Percentiles rank a stretch among this genome's conserved stretches.
These are phyloP conservation scores for Coemansia sp. DNA, from an alignment of 371 early-diverging fungal genomes.

Conservation along the genomic window DNA sequence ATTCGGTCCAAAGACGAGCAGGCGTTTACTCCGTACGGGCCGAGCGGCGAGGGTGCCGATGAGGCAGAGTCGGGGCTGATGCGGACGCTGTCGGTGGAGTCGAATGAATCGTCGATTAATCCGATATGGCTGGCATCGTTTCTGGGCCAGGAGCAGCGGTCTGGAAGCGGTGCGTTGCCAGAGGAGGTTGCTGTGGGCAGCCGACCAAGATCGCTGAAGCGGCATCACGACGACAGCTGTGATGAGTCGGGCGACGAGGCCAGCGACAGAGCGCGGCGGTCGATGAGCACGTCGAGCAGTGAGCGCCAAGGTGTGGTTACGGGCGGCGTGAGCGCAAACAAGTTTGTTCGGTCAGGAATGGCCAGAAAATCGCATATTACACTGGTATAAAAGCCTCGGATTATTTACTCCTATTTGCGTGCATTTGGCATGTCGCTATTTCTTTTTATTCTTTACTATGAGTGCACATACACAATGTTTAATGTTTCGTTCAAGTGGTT, in stretches of 20 bases:
- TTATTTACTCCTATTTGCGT: too few relatives aligned
- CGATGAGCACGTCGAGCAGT: conserved; percentile 16
- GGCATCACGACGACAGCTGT: conserved; percentile 32
- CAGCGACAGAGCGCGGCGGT: conserved; percentile 11
- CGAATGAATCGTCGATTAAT: conserved; percentile 20
- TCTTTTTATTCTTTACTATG: too few relatives aligned
- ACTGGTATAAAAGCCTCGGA: conserved; percentile 5
- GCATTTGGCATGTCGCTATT: too few relatives aligned
- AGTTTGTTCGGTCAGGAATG: conserved; percentile 34
- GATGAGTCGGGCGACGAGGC: conserved; percentile 11
- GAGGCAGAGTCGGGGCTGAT: background rate
- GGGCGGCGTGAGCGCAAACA: conserved; percentile 12
- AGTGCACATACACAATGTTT: too few relatives aligned
- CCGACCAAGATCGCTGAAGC: conserved; percentile 35
- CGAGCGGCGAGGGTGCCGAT: background rate
- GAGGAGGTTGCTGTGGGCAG: background rate
- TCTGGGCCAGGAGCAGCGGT: conserved; percentile 26
- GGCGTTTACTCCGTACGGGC: conserved; percentile 9
- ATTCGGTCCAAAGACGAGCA: conserved; percentile 6
- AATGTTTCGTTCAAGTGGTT: too few relatives aligned
- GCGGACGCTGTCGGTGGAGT: conserved; percentile 12
- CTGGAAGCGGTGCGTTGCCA: background rate
- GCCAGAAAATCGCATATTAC: conserved; percentile 24
- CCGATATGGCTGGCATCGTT: conserved; percentile 39
- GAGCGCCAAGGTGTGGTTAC: conserved; percentile 9